Evolutionary conservation across 169 alveolate species (phyloP).

Genomic region (Neospora caninum): DNA sequence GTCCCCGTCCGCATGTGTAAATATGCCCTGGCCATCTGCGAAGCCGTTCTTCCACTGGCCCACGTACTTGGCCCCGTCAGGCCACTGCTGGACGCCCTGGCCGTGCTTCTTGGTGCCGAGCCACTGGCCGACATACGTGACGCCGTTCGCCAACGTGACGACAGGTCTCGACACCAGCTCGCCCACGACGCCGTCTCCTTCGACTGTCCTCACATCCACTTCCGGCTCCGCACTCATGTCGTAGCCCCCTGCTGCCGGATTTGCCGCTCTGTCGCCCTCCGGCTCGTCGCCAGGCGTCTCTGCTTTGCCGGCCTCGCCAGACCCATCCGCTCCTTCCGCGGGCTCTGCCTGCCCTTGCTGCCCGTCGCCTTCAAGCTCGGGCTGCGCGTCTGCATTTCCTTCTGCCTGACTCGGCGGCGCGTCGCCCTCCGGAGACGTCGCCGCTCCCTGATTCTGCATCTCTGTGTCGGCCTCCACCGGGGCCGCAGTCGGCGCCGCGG

Average conservation of each 20-base stretch:
- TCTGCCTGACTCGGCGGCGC: background rate
- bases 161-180: conserved; percentile 46
- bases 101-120: conserved; percentile 81
- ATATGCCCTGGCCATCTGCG: conserved; percentile 89
- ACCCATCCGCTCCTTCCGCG: background rate
- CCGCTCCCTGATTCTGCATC: background rate
- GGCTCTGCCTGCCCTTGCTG: conserved; percentile 12
- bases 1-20: conserved; percentile 87
- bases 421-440: background rate
- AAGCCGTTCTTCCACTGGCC: conserved; percentile 82
- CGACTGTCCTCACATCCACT: background rate
- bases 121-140: conserved; percentile 75
- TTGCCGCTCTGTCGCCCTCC: background rate
- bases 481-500: conserved; percentile 23
- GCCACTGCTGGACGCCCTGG: conserved; percentile 78
- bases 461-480: background rate
- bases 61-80: conserved; percentile 82
- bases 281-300: background rate
- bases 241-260: background rate
- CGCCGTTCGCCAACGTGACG: conserved; percentile 65
- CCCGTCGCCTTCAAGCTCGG: background rate
- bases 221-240: conserved; percentile 26
- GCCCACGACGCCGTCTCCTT: background rate
- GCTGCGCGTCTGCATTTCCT: background rate
- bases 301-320: background rate